Base-by-base conservation (phyloP, 208 protist genomes). In the Wallacemonas rigidus region DNA sequence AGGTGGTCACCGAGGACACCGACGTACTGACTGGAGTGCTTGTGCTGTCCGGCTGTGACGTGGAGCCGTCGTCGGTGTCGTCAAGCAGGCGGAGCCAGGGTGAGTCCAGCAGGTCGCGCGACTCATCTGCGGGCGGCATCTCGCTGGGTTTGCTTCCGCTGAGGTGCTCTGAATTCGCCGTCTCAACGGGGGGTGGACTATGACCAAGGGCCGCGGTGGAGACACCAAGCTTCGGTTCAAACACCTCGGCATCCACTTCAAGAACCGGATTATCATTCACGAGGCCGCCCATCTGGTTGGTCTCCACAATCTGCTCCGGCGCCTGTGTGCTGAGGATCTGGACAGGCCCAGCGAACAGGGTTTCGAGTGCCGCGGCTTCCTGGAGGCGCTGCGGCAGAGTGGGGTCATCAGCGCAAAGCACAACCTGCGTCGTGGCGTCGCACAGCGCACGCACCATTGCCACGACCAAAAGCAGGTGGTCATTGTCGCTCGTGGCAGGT, bases 351-450 rank as follows among this genome's bases (percentile, higher is more conserved):
- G 70, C 53, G 69, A 89, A 91, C n/a, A 89, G 72, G 58, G 39
- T 39, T 40, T 44, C 4, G n/a, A 87, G 67, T 15, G 14, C 43
- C 14, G 72, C 62, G 2, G 89, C 56, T 64, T 72, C 68, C 36
- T 68, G 7, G 15, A 87, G 48, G 55, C 75, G 68, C 36, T 50
- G 9, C 15, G 61, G 44, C 47, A 91, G 67, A 36, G 55, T 26
- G 43, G 67, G 36, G 70, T 96, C 91, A 65, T 96, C 89, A 36
- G 86, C 83, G 78, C 91, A 94, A 15, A 93, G 67, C 9, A 89
- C 63, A 14, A 96, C 75, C 9, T 75, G 65, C n/a, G 82, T 47
- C 1, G 17, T 44, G 1, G 39, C 54, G 8, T 65, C 41, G 12
- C 79, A 71, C 40, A 93, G 67, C 35, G 83, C 75, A 50, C 85